A percentile compares a stretch with the other conserved stretches of the same genome.
Evolutionary conservation across 352 stramenopile species (phyloP).

Genomic region (Globisporangium radiosum): DNA sequence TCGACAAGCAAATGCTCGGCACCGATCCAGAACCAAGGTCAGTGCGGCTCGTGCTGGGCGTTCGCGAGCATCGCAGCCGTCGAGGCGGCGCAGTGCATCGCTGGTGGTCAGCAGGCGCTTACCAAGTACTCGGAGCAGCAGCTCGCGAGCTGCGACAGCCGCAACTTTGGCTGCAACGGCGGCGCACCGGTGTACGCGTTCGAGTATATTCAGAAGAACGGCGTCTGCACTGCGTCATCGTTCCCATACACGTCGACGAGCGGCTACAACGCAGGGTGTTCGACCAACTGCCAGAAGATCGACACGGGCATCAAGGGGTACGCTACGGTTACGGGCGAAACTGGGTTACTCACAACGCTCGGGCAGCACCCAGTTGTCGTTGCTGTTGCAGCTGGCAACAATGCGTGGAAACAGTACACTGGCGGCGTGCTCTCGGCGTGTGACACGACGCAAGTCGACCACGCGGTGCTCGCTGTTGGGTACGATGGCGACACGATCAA

Average conservation of each 20-base stretch:
- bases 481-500: conserved; percentile 87
- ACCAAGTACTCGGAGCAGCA: conserved; percentile 96
- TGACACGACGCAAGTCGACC: conserved; percentile 90
- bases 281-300: conserved; percentile 27
- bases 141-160: conserved; percentile 85
- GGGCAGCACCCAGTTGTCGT: conserved; percentile 90
- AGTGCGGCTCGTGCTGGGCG: conserved; percentile 97
- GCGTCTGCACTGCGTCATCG: conserved; percentile 69
- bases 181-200: conserved; percentile 87
- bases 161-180: conserved; percentile 85
- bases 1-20: conserved; percentile 48
- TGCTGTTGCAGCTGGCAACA: conserved; percentile 92
- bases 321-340: conserved; percentile 68
- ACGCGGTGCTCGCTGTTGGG: conserved; percentile 96
- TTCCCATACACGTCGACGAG: conserved; percentile 81
- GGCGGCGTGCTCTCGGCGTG: conserved; percentile 83
- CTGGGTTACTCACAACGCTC: conserved; percentile 81
- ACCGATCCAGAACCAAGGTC: conserved; percentile 93
- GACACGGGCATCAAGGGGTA: conserved; percentile 37
- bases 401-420: conserved; percentile 97
- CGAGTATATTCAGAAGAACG: conserved; percentile 74
- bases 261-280: conserved; percentile 21
- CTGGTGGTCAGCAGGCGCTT: conserved; percentile 54
- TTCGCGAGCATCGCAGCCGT: conserved; percentile 92
- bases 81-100: conserved; percentile 87